Evolutionary conservation across 2,329 filamentous ascomycete genomes (phyloP).

Genomic region (Myriosclerotinia scirpicola): DNA sequence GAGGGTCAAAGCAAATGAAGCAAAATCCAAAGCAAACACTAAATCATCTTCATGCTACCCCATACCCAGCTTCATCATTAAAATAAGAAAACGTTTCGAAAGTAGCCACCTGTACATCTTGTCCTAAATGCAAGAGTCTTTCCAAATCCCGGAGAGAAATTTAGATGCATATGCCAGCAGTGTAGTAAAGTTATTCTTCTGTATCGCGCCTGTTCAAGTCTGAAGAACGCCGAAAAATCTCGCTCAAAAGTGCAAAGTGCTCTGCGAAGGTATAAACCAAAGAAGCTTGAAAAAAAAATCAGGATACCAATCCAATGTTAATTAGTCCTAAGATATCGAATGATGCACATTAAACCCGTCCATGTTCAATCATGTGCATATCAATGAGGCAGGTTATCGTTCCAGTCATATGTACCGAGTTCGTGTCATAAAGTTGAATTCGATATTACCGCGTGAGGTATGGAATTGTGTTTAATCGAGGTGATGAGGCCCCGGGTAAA

Average conservation of each 20-base stretch:
- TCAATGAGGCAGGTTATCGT: conserved; percentile 25
- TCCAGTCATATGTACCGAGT: conserved; percentile 22
- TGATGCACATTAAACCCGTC: conserved; percentile 37
- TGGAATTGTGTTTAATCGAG: neutral
- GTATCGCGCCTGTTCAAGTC: conserved; percentile 19
- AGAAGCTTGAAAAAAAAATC: conserved; percentile 27
- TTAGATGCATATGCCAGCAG: conserved; percentile 30
- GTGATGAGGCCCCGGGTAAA: neutral
- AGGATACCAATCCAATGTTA: conserved; percentile 25
- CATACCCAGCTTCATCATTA: conserved; percentile 25
- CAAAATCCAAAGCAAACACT: conserved; percentile 24
- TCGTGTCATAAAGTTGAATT: conserved; percentile 3
- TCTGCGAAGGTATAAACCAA: conserved; percentile 25
- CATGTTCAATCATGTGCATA: conserved; percentile 33
- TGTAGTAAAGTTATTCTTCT: conserved; percentile 21
- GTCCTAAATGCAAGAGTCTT: conserved; percentile 26
- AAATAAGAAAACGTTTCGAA: conserved; percentile 25
- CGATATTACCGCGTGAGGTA: conserved; percentile 1
- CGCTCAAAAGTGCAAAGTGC: conserved; percentile 33
- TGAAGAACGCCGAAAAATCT: conserved; percentile 28
- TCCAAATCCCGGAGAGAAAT: conserved; percentile 26
- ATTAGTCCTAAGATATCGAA: conserved; percentile 25
- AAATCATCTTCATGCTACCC: conserved; percentile 23
- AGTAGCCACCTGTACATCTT: conserved; percentile 19
- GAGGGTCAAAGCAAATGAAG: conserved; percentile 23